Conservation (phyloP, 2,329 filamentous ascomycete species). For the Diplodia corticola region DNA sequence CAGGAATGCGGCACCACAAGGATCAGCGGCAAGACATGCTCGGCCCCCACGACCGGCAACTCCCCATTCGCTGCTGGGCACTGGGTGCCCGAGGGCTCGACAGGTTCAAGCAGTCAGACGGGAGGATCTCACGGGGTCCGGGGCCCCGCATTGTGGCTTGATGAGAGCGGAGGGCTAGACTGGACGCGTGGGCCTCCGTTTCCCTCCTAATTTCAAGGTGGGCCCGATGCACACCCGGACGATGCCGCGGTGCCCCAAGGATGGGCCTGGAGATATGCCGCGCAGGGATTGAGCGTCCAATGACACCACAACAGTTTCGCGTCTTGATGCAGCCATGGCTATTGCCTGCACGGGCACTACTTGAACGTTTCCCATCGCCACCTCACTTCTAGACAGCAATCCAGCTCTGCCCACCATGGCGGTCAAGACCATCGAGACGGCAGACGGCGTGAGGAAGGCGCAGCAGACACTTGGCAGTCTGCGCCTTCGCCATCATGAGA, state of each 20-base stretch:
- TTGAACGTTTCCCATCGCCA: neutral
- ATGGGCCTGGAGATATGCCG: neutral
- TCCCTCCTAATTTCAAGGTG: neutral
- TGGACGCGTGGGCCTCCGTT: neutral
- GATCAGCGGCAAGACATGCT: neutral
- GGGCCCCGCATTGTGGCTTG: conserved; percentile 23
- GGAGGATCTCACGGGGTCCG: neutral
- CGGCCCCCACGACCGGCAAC: conserved; percentile 13
- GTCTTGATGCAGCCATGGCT: neutral
- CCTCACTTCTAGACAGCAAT: neutral
- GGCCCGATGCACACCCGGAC: conserved; percentile 6
- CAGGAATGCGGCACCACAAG: neutral
- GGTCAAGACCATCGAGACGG: conserved; percentile 20
- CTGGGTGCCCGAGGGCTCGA: neutral
- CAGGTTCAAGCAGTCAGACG: neutral
- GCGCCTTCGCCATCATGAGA: conserved; percentile 29
- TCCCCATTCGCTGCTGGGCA: neutral
- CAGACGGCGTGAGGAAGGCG: conserved; percentile 9
- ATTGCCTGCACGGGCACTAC: neutral
- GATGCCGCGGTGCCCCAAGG: neutral
- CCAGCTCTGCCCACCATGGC: conserved; percentile 4
- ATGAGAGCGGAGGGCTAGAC: neutral
- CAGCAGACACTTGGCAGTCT: conserved; percentile 22
- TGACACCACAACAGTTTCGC: conserved; percentile 4
- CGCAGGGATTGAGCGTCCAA: conserved; percentile 4